Percentiles rank a stretch among this genome's conserved stretches.
Conservation (phyloP, 805 yeast genomes). For the Tetrapisispora taiwanensis region DNA sequence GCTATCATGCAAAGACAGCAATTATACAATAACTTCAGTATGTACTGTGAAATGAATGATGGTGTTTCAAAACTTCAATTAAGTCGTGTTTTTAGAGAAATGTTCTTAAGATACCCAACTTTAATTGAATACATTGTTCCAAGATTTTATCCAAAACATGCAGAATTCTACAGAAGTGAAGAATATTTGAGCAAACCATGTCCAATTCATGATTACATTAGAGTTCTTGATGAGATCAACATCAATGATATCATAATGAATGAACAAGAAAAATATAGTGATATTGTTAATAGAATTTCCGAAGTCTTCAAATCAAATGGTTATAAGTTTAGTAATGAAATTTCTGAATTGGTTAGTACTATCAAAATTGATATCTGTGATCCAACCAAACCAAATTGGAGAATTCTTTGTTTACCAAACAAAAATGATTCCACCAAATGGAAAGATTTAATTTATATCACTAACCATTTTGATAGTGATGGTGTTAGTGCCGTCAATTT, state of each 20-base stretch:
- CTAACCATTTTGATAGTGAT: slow-evolving; percentile 21
- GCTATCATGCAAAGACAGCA: slow-evolving; percentile 19
- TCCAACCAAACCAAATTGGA: slow-evolving; percentile 17
- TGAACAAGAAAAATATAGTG: slow-evolving; percentile 13
- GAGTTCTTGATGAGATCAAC: slow-evolving; percentile 9
- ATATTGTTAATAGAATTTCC: slow-evolving; percentile 4
- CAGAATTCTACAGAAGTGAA: slow-evolving; percentile 13
- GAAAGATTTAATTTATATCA: slow-evolving; percentile 11
- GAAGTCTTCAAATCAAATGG: slow-evolving; percentile 9
- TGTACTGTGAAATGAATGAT: slow-evolving; percentile 14
- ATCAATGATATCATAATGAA: slow-evolving; percentile 17
- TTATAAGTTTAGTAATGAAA: slow-evolving; percentile 5
- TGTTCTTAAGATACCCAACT: slow-evolving; percentile 16
- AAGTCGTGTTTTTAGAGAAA: slow-evolving; percentile 9
- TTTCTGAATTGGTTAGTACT: slow-evolving; percentile 10
- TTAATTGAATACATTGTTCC: slow-evolving; percentile 15
- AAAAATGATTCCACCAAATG: neutral
- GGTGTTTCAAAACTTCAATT: slow-evolving; percentile 6
- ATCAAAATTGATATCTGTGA: slow-evolving; percentile 14
- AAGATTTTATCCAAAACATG: slow-evolving; percentile 9
- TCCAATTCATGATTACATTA: slow-evolving; percentile 18
- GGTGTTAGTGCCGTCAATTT: slow-evolving; percentile 18
- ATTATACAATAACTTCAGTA: slow-evolving; percentile 16
- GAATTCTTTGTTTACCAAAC: slow-evolving; percentile 13
- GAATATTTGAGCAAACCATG: slow-evolving; percentile 14